Base-by-base conservation (phyloP, 495 filamentous ascomycete species). In the Penicillium cinerascens region DNA sequence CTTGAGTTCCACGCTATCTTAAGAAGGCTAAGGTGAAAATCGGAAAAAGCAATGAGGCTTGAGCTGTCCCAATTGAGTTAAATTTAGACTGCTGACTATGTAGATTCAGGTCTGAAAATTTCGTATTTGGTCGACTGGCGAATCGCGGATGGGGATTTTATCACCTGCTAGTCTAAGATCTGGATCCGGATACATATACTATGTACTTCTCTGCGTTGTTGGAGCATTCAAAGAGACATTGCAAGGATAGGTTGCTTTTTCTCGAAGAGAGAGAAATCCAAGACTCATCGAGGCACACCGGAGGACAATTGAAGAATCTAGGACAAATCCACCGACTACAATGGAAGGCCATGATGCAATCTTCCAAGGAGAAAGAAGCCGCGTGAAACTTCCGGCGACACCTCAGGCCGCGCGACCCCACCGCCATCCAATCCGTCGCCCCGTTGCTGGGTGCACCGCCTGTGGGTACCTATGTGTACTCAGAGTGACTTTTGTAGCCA, bases 31-130 rank as follows among this genome's bases (percentile, higher is more conserved):
- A 51, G 27, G 21, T 18, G 51, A 39, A 37, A 42, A 18, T 49
- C 49, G 33, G 56, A 59, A 59, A 59, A 59, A 52, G 56, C 52
- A 59, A 59, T 36, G 26, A 43, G 21, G 15, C 20, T 9, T 11
- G 11, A 18, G 16, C 22, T 46, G 20, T 27, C 17, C 29, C 10
- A 35, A 46, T 46, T 20, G 11, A 2, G 11, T 29, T 29, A 29
- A 29, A 29, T 9, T 29, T 6, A 10, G 26, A 6, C 26, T 4
- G 26, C 26, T 29, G 26, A 29, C 26, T 29, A 29, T 10, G n/a
- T n/a, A n/a, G 7, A 29, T 4, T 29, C 26, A 29, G 11, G 26
- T 29, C 7, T 29, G 26, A 29, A 29, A 1, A 8, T 29, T 29
- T 29, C 7, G 37, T 16, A 39, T 11, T 39, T 8, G 37, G 37